These are phyloP conservation scores for Penicillium janthinellum DNA, from an alignment of 2,329 filamentous ascomycete genomes.

Conservation along the genomic window DNA sequence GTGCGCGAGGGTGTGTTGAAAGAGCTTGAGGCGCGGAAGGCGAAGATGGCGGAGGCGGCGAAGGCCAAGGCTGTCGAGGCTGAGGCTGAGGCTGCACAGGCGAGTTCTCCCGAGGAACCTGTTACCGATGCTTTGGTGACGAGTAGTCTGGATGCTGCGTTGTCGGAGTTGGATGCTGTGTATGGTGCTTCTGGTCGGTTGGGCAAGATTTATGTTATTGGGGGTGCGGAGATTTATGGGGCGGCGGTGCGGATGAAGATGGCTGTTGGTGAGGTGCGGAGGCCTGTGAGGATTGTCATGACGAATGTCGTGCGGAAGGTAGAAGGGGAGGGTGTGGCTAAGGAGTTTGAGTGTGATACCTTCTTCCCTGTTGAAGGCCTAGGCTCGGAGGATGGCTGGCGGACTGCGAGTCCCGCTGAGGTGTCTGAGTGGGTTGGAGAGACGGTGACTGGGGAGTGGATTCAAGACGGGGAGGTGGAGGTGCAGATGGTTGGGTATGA, in stretches of 20 bases:
- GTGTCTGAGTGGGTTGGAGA: constrained; percentile 48
- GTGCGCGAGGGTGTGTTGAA: constrained; percentile 35
- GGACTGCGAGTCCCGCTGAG: constrained; percentile 36
- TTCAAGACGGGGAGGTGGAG: constrained; percentile 52
- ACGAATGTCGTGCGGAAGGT: constrained; percentile 40
- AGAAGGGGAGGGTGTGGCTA: constrained; percentile 25
- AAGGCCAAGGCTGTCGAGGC: constrained; percentile 12
- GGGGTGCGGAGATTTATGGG: constrained; percentile 82
- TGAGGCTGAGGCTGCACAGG: not conserved
- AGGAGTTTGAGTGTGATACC: constrained; percentile 50
- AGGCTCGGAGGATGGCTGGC: constrained; percentile 34
- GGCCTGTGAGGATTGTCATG: constrained; percentile 42
- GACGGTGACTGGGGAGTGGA: constrained; percentile 44
- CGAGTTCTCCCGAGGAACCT: constrained; percentile 15
- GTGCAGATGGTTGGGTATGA: constrained; percentile 53
- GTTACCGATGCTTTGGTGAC: constrained; percentile 53
- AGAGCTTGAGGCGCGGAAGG: constrained; percentile 38
- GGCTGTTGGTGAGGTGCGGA: not conserved
- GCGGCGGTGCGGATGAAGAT: constrained; percentile 58
- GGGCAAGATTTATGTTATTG: constrained; percentile 79
- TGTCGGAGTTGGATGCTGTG: constrained; percentile 44
- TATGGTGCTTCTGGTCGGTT: constrained; percentile 36
- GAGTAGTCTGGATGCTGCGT: constrained; percentile 60
- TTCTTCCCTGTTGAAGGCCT: constrained; percentile 49
- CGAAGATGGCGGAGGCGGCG: constrained; percentile 26